phyloP scores from a whole-genome alignment of 2,329 filamentous ascomycete genomes.

The Epichloe typhina region DNA sequence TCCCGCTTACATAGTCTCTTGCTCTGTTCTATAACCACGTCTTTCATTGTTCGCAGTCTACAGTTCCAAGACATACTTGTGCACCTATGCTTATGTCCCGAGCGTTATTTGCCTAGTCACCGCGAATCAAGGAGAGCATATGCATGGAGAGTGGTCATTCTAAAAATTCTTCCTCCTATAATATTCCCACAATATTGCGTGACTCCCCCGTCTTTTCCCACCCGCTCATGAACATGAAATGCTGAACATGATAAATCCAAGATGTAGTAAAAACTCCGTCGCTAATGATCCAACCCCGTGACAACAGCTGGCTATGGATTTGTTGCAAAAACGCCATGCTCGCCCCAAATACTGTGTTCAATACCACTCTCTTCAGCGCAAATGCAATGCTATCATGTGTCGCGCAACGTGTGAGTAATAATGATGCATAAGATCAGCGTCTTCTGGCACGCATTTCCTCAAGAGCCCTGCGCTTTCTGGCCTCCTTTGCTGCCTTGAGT shows the following conservation, averaged over 20 bases:
- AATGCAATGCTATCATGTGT: neutral
- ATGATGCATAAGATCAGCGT: slow-evolving; percentile 7
- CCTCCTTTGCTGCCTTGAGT: slow-evolving; percentile 50
- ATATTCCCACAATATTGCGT: neutral
- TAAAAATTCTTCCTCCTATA: neutral
- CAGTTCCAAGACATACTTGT: neutral
- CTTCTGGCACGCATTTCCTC: slow-evolving; percentile 22
- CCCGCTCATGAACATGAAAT: neutral
- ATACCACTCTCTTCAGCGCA: neutral
- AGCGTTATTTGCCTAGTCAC: neutral
- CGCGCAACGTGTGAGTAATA: neutral
- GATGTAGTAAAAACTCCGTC: slow-evolving; percentile 22
- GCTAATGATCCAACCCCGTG: slow-evolving; percentile 19
- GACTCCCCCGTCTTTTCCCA: neutral
- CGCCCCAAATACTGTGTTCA: neutral
- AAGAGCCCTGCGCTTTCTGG: slow-evolving; percentile 31
- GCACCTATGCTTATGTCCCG: neutral
- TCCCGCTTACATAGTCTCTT: neutral
- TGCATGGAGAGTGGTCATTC: neutral
- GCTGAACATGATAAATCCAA: neutral
- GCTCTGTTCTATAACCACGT: too few relatives aligned
- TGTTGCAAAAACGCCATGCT: neutral
- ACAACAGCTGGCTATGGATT: neutral
- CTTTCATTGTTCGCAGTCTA: too few relatives aligned
- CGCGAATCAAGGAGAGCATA: neutral